Conservation (phyloP, 1,284 basidiomycete genomes). For the Cutaneotrichosporon cutaneum region DNA sequence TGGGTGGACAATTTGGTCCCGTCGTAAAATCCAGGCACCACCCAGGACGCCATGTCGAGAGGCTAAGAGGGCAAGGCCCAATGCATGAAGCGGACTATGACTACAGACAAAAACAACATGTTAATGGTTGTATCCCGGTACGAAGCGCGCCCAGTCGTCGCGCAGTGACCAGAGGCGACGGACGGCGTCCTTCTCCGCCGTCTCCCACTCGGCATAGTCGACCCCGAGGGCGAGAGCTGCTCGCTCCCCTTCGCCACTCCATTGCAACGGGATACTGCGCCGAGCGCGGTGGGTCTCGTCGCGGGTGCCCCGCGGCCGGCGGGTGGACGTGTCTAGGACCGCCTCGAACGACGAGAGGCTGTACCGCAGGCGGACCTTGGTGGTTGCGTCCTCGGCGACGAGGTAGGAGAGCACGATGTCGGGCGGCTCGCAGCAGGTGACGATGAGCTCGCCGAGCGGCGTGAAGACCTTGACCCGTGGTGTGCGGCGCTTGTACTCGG, state of each 20-base stretch:
- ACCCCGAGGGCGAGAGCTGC: slow-evolving; percentile 11
- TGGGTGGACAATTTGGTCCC: slow-evolving; percentile 9
- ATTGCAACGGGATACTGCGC: slow-evolving; percentile 16
- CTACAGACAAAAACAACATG: neutral
- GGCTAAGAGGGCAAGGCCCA: neutral
- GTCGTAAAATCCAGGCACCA: neutral
- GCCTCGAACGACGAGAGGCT: slow-evolving; percentile 19
- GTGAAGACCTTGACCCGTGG: slow-evolving; percentile 39
- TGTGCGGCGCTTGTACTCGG: slow-evolving; percentile 34
- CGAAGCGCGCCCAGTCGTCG: slow-evolving; percentile 31
- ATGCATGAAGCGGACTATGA: slow-evolving; percentile 2
- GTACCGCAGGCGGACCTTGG: slow-evolving; percentile 25
- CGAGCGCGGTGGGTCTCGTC: slow-evolving; percentile 19
- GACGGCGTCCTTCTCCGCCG: slow-evolving; percentile 32
- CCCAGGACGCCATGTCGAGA: too few species aligned
- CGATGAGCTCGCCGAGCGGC: slow-evolving; percentile 32
- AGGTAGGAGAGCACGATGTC: slow-evolving; percentile 37
- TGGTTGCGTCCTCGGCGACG: neutral
- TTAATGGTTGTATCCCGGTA: slow-evolving; percentile 13
- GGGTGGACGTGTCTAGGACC: slow-evolving; percentile 19
- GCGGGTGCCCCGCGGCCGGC: slow-evolving; percentile 3
- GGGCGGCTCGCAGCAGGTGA: slow-evolving; percentile 42
- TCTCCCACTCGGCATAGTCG: slow-evolving; percentile 21
- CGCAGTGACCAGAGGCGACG: slow-evolving; percentile 27
- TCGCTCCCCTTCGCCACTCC: slow-evolving; percentile 4